Percentiles rank a stretch among this genome's conserved stretches.
phyloP scores from a whole-genome alignment of 1,139 yeast genomes.

The Lodderomyces margitis region DNA sequence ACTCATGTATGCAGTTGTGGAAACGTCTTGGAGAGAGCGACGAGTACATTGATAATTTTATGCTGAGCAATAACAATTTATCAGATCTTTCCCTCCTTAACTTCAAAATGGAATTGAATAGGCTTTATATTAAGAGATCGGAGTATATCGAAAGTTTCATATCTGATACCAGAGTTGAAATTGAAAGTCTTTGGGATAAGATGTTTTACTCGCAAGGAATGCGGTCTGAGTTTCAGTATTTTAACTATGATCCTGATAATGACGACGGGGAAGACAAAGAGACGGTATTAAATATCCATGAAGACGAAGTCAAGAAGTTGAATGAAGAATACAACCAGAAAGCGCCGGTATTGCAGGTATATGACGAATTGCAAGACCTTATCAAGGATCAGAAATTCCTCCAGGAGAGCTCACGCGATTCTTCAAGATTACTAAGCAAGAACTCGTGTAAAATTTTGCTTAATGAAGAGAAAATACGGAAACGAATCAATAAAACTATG shows the following conservation, averaged over 20 bases:
- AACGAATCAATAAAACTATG: slow-evolving; percentile 59
- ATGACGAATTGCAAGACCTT: slow-evolving; percentile 54
- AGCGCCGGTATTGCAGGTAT: slow-evolving; percentile 53
- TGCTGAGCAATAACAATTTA: slow-evolving; percentile 32
- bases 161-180: slow-evolving; percentile 54
- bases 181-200: slow-evolving; percentile 60
- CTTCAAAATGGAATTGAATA: slow-evolving; percentile 54
- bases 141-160: slow-evolving; percentile 69
- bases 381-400: slow-evolving; percentile 61
- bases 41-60: slow-evolving; percentile 38
- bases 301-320: slow-evolving; percentile 54
- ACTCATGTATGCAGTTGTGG: slow-evolving; percentile 50
- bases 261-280: slow-evolving; percentile 52
- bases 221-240: slow-evolving; percentile 36
- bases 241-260: slow-evolving; percentile 33
- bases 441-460: slow-evolving; percentile 77
- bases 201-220: slow-evolving; percentile 56
- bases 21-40: slow-evolving; percentile 41
- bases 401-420: slow-evolving; percentile 71
- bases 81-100: slow-evolving; percentile 37
- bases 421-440: slow-evolving; percentile 72
- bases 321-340: slow-evolving; percentile 50
- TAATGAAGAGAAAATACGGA: slow-evolving; percentile 76
- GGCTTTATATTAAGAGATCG: slow-evolving; percentile 59
- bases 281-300: slow-evolving; percentile 56